Base-by-base conservation (phyloP, 805 yeast species). In the Martiniozyma abietophila region DNA sequence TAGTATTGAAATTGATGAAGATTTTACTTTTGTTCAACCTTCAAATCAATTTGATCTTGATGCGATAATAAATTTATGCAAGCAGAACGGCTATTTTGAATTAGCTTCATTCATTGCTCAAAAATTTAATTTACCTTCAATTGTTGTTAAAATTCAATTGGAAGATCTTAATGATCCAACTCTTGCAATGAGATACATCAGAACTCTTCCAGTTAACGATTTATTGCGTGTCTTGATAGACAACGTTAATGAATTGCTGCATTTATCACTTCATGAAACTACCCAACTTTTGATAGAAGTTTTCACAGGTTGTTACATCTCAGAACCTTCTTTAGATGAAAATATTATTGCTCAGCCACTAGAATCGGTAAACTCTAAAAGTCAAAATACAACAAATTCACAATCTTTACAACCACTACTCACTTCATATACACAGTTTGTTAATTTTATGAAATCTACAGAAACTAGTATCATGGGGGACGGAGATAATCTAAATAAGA, bases 251-350 rank as follows among this genome's bases (percentile, higher is more conserved):
- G 48, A 58, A 1, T 58, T 89, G 19, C 62, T 89, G 31, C 81
- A 80, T 24, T 51, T 64, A 29, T 58, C 74, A 25, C 96, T 97
- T 0, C 70, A 80, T 38, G 85, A 80, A 36, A 80, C 95, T 0
- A 86, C 95, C 2, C 78, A 78, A 20, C 57, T 92, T 24, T 62
- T 89, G 38, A 86, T 92, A 32, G 80, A 81, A 19, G 80, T 89
- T 0, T 92, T 89, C 51, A 89, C 97, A 0, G 96, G 96, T 0
- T 75, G 72, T 35, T 89, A 79, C 52, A 61, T 58, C 19, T 80
- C 85, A 4, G 54, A 51, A 18, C 45, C 44, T 4, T 35, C 36
- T 7, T 39, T 44, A 25, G 49, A 46, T 24, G 34, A 41, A 4
- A 48, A 48, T 11, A 18, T 19, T 10, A 30, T 35, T 14, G 38